phyloP scores from a whole-genome alignment of 2,329 filamentous ascomycete genomes.

The Diaporthe vexans region DNA sequence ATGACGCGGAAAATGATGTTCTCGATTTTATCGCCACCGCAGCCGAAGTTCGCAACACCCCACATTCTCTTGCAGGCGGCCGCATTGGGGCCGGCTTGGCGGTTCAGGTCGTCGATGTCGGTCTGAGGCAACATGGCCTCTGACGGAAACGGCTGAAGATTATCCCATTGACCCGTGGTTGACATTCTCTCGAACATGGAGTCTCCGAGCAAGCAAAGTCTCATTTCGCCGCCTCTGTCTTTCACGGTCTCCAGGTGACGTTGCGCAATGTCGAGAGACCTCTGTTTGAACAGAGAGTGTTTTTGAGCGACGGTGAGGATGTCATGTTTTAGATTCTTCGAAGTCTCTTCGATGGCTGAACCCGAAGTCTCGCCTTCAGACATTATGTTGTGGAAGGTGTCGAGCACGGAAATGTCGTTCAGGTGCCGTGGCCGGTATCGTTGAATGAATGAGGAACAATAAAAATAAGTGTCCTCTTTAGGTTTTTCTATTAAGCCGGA shows the following conservation, averaged over 20 bases:
- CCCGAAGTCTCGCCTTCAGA: not conserved
- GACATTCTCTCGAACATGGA: slow-evolving; percentile 47
- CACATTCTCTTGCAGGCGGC: slow-evolving; percentile 4
- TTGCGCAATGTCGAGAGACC: slow-evolving; percentile 4
- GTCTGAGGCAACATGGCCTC: slow-evolving; percentile 11
- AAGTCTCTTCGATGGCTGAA: not conserved
- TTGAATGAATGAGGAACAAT: not conserved
- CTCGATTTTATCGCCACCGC: slow-evolving; percentile 46
- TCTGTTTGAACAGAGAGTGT: not conserved
- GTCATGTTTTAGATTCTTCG: no score
- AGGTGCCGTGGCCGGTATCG: not conserved
- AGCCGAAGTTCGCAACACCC: slow-evolving; percentile 44
- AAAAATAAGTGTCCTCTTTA: no score
- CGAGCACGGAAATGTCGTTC: no score
- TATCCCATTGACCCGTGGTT: slow-evolving; percentile 42
- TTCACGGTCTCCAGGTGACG: slow-evolving; percentile 1
- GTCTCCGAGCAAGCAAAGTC: slow-evolving; percentile 43
- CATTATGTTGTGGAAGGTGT: not conserved
- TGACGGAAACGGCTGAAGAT: slow-evolving; percentile 42
- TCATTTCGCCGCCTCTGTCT: not conserved
- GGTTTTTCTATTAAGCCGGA: no score
- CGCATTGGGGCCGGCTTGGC: no score
- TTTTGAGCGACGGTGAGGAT: not conserved
- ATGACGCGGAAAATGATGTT: slow-evolving; percentile 45
- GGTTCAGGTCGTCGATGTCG: not conserved